Base-by-base conservation (phyloP, 441 rosid genomes). In the Pelargonium fulgidum region DNA sequence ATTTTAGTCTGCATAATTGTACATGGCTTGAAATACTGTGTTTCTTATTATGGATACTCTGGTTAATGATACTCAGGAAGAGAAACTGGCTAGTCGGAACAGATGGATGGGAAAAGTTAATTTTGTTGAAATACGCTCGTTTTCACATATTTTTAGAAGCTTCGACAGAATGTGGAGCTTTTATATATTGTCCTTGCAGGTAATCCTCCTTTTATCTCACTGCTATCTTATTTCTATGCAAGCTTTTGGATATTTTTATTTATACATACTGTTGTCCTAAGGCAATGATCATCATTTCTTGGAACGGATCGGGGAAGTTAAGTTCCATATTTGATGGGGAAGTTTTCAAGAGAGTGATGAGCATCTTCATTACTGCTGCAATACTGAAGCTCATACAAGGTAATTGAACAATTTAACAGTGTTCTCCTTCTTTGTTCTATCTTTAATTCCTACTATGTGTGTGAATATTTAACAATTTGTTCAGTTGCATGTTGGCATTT, bases 111-210 rank as follows among this genome's bases (percentile, higher is more conserved):
- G 98, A 64, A 95, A 95, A 79, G 93, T 87, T 73, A 92, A 95
- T 80, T 95, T 95, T 79, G 99, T 95, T 73, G 99, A 95, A 81
- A 92, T 95, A 73, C 95, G 99, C 66, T 81, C 98, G 20, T 95
- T 92, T 83, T 90, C 90, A 91, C 99, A 95, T 84, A 74, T 95
- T 70, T 95, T 95, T 77, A 89, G 99, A 81, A 95, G 98, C 83
- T 95, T 90, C 63, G 98, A 95, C 84, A 92, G 98, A 64, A 90
- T 95, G 99, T 95, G 99, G 99, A 86, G 93, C 76, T 95, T 95
- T 79, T 89, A 86, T 70, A 92, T 95, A 79, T 77, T 92, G 29
- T 86, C 81, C 82, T 78, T 95, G 70, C 99, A 95, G 98, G 99
- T 95, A 78, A 56, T 64, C 79, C 64, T n/a, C 44, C 62, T 59